Conservation (phyloP, 139 green algal species). For the Nannochloris sp. region DNA sequence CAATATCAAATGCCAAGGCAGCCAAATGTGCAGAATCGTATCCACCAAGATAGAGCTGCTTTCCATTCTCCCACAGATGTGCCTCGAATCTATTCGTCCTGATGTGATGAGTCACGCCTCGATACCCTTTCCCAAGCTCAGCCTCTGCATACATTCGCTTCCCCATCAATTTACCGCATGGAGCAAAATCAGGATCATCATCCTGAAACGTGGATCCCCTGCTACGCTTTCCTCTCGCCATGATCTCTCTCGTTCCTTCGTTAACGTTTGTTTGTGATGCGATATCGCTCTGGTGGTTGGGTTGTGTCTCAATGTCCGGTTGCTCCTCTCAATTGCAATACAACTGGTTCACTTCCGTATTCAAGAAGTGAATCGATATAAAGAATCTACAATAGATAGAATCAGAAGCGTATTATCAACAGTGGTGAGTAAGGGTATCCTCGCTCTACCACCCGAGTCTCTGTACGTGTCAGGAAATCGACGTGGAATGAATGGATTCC, state of each 20-base stretch:
- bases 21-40: slow-evolving; percentile 6
- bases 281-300: too few species aligned
- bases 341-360: too few species aligned
- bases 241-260: background rate
- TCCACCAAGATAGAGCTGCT: slow-evolving; percentile 19
- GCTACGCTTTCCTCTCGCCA: background rate
- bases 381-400: too few species aligned
- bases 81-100: slow-evolving; percentile 17
- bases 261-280: background rate
- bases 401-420: too few species aligned
- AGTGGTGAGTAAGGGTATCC: too few species aligned
- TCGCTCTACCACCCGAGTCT: too few species aligned
- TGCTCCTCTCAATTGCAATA: too few species aligned
- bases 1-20: slow-evolving; percentile 14
- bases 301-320: too few species aligned
- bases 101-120: slow-evolving; percentile 16
- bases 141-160: background rate
- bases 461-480: too few species aligned
- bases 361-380: too few species aligned
- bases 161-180: background rate
- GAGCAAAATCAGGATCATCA: slow-evolving; percentile 7
- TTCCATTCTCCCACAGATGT: slow-evolving; percentile 10
- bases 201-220: background rate
- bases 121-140: background rate
- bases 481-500: too few species aligned